Evolutionary conservation across 2,329 filamentous ascomycete species (phyloP).

Genomic region (Colletotrichum navitas): DNA sequence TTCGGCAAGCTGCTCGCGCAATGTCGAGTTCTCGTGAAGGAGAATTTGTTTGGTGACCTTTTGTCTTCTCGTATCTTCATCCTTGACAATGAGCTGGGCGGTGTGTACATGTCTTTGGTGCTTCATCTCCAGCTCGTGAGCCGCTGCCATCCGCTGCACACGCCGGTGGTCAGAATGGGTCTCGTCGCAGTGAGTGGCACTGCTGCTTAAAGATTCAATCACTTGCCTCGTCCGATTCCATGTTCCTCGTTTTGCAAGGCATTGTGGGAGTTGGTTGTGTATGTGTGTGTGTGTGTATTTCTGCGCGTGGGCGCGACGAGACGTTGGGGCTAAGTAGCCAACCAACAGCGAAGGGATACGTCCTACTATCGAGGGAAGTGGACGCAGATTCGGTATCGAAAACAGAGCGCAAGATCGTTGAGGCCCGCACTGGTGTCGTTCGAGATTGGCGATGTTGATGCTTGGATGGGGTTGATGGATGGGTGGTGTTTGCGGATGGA

Average conservation of each 20-base stretch:
- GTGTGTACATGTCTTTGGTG: conserved; percentile 76
- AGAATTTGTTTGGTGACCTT: conserved; percentile 78
- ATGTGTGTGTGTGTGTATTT: conserved; percentile 13
- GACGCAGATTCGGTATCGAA: background rate
- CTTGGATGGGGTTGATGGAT: conserved; percentile 6
- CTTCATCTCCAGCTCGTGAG: conserved; percentile 74
- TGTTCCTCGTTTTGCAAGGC: conserved; percentile 41
- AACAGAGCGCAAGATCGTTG: background rate
- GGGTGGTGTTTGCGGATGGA: conserved; percentile 24
- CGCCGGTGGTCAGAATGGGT: conserved; percentile 3
- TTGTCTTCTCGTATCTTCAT: conserved; percentile 79
- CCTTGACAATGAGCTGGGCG: conserved; percentile 76
- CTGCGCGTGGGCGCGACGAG: conserved; percentile 32
- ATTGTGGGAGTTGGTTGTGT: conserved; percentile 12
- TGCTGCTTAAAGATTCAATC: background rate
- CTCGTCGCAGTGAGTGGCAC: background rate
- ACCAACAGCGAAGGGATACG: background rate
- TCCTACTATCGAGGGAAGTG: background rate
- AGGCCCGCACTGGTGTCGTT: conserved; percentile 19
- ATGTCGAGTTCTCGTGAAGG: conserved; percentile 78
- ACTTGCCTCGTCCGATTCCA: conserved; percentile 41
- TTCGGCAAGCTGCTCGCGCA: conserved; percentile 73
- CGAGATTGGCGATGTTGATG: conserved; percentile 16
- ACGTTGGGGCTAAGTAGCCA: background rate
- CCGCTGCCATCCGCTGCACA: conserved; percentile 57